These are phyloP conservation scores for Cicer pinnatifidum DNA, from an alignment of 306 rosid genomes.

Conservation along the genomic window DNA sequence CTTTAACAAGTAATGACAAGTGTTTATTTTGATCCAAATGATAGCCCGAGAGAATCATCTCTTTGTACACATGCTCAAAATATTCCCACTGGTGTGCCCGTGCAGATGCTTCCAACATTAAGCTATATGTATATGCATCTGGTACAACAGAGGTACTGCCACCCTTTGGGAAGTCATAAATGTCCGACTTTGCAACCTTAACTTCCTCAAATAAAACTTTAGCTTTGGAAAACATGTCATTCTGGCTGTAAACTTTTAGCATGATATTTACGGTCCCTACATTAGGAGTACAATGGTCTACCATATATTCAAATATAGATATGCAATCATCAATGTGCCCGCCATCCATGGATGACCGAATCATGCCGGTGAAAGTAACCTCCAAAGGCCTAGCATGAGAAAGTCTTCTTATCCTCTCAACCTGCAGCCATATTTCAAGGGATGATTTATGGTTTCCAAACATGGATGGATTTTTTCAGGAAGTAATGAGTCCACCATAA, in stretches of 20 bases:
- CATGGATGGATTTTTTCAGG: conserved; percentile 3
- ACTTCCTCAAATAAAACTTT: conserved; percentile 81
- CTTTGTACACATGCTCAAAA: conserved; percentile 85
- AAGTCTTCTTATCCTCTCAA: conserved; percentile 71
- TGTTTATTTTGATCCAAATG: conserved; percentile 72
- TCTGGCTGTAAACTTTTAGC: conserved; percentile 81
- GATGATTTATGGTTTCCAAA: conserved; percentile 9
- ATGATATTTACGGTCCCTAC: conserved; percentile 80
- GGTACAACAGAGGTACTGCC: conserved; percentile 51
- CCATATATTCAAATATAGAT: conserved; percentile 70
- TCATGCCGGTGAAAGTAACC: conserved; percentile 92
- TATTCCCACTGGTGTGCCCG: conserved; percentile 92
- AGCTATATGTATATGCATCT: conserved; percentile 68
- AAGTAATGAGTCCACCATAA: background rate
- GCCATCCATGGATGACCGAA: conserved; percentile 72
- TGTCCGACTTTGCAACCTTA: conserved; percentile 53
- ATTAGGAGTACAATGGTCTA: conserved; percentile 67
- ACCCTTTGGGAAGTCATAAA: conserved; percentile 40
- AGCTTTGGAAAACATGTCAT: conserved; percentile 80
- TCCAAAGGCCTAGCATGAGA: conserved; percentile 74
- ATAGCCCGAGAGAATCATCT: conserved; percentile 76
- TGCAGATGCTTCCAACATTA: conserved; percentile 81
- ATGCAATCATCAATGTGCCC: conserved; percentile 74
- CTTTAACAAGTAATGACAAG: conserved; percentile 62
- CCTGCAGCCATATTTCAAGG: conserved; percentile 56